Evolutionary conservation across 371 early-diverging fungal genomes (phyloP), one percentile per base, ranked within the genome.

Genomic region (Astathelohania contejeani): DNA sequence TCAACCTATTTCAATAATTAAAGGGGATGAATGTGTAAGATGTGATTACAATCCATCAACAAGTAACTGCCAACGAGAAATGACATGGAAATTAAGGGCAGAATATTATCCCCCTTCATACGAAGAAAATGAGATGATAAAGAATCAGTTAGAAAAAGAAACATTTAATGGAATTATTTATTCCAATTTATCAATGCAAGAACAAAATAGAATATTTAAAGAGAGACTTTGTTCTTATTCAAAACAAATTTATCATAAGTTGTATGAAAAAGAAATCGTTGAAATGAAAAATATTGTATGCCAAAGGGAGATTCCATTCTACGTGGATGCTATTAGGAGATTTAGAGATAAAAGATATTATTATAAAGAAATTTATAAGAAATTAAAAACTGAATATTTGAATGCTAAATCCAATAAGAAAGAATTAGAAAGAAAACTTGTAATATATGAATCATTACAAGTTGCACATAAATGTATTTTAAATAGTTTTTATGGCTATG

Each of bases 401-500:
- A 77, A 71, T 1, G 86, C 90, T 0, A 67, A 66, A 4, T 73
- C 66, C 45, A 65, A 80, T n/a, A 26, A 46, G 16, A 23, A 29
- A 3, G 6, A 2, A 6, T 6, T 45, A 14, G 28, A 42, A 18
- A 28, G 23, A 4, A 58, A 61, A 26, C 83, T 88, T 53, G 82
- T 90, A 14, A 74, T 94, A 26, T 92, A 86, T 62, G 94, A 93
- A 66, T 92, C 93, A 2, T 78, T 96, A 52, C 96, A 96, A 65
- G 72, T 93, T 42, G 96, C 99, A 7, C 96, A 96, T 80, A 98
- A 96, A 78, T 86, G 86, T 78, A 78, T 79, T 52, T 64, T 82
- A 26, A 96, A 98, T 73, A 94, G 94, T 0, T 98, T 98, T 76
- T 96, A 96, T 69, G 96, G 95, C 23, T 98, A 96, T 77, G 94